These are phyloP conservation scores for Protea cynaroides DNA, from an alignment of 164 flowering plant genomes.

Conservation along the genomic window DNA sequence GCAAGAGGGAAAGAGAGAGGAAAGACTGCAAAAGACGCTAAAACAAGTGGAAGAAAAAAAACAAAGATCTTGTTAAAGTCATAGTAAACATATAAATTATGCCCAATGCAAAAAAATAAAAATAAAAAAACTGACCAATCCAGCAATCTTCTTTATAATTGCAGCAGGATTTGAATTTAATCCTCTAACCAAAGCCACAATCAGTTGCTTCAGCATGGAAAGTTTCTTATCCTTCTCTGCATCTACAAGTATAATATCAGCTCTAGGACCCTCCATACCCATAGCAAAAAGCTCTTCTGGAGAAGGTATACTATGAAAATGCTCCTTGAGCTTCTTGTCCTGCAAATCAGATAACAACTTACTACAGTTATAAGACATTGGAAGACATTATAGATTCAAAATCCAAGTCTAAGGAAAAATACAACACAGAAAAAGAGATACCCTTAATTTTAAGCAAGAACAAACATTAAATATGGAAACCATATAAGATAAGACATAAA, in stretches of 20 bases:
- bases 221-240: slow-evolving; percentile 80
- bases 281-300: slow-evolving; percentile 70
- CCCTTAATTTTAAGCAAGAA: not conserved
- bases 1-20: too few relatives aligned
- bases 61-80: not conserved
- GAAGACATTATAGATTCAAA: not conserved
- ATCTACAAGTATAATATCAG: slow-evolving; percentile 87
- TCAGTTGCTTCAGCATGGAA: slow-evolving; percentile 80
- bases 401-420: not conserved
- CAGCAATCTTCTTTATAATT: slow-evolving; percentile 86
- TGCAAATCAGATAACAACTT: slow-evolving; percentile 18
- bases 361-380: not conserved
- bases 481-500: not conserved
- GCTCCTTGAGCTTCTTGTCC: slow-evolving; percentile 80
- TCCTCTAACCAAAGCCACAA: slow-evolving; percentile 68
- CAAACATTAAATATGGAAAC: not conserved
- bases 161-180: slow-evolving; percentile 78
- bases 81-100: not conserved
- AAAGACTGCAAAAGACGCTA: too few relatives aligned
- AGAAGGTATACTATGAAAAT: slow-evolving; percentile 66
- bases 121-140: slow-evolving; percentile 50
- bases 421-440: not conserved
- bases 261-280: slow-evolving; percentile 59
- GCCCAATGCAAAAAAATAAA: not conserved
- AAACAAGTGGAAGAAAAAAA: too few relatives aligned